phyloP scores from a whole-genome alignment of 2,329 filamentous ascomycete species.

The Aspergillus vadensis region DNA sequence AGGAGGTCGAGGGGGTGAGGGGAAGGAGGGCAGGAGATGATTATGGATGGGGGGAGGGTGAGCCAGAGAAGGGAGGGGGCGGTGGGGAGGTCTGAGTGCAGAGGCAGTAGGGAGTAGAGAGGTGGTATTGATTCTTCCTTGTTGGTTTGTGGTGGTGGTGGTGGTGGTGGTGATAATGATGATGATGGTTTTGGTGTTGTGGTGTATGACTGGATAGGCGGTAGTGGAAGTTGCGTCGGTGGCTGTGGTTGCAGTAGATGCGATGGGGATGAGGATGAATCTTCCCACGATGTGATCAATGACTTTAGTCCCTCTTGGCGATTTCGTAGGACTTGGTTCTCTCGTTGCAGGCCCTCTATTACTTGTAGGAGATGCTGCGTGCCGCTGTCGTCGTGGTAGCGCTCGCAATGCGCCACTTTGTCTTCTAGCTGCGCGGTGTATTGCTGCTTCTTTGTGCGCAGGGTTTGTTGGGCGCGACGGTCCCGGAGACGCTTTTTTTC shows the following conservation, averaged over 20 bases:
- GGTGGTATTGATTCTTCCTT: not conserved
- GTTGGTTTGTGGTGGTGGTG: not conserved
- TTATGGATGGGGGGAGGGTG: constrained; percentile 21
- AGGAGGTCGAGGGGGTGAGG: constrained; percentile 28
- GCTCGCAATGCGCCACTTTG: constrained; percentile 26
- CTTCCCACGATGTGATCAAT: constrained; percentile 27
- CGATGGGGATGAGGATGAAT: not conserved
- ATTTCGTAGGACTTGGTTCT: constrained; percentile 26
- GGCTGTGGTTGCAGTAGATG: not conserved
- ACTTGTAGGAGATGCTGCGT: constrained; percentile 22
- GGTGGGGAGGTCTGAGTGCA: constrained; percentile 21
- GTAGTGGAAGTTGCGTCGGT: not conserved
- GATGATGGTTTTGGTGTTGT: not conserved
- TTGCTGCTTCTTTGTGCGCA: constrained; percentile 28
- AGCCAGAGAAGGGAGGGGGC: constrained; percentile 21
- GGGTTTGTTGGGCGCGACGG: constrained; percentile 30
- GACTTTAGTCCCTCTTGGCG: constrained; percentile 22
- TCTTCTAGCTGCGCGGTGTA: constrained; percentile 24
- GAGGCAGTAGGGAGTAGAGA: constrained; percentile 19
- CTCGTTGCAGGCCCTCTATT: constrained; percentile 23
- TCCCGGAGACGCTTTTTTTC: constrained; percentile 29
- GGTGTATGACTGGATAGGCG: not conserved
- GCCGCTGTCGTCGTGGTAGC: constrained; percentile 25
- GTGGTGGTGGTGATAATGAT: not conserved
- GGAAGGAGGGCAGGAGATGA: constrained; percentile 23